Evolutionary conservation across 306 rosid species (phyloP).

Genomic region (Cucumis cinereus): DNA sequence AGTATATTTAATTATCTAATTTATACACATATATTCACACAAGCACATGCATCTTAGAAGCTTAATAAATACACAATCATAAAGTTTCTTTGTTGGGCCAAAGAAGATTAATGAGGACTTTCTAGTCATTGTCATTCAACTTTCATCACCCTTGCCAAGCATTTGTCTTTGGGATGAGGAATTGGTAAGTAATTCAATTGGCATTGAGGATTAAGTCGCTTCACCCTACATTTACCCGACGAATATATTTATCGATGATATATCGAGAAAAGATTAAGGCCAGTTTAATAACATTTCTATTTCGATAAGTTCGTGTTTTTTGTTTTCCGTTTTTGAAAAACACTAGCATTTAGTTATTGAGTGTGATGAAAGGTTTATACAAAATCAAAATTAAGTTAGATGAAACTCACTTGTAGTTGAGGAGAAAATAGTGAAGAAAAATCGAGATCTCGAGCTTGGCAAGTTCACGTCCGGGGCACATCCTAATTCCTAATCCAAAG

Average conservation of each 20-base stretch:
- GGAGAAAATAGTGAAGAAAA: background rate
- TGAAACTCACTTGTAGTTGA: background rate
- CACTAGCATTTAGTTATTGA: background rate
- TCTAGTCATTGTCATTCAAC: background rate
- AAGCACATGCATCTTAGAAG: no score
- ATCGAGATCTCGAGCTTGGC: background rate
- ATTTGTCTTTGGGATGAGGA: background rate
- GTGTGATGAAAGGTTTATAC: background rate
- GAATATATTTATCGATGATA: no score
- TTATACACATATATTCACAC: no score
- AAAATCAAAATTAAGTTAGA: accelerated
- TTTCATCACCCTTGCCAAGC: background rate
- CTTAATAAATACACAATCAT: no score
- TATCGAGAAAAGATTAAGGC: no score
- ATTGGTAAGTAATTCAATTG: background rate
- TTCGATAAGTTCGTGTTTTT: no score
- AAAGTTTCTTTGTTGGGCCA: no score
- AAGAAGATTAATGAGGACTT: no score
- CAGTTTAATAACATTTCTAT: no score
- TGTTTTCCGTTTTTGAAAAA: no score
- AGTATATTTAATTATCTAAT: no score
- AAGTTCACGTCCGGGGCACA: background rate
- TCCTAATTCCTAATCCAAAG: background rate
- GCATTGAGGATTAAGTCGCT: background rate
- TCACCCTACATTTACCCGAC: background rate